Evolutionary conservation across 75 land plant species (phyloP).

Genomic region (Pinus tabuliformis): DNA sequence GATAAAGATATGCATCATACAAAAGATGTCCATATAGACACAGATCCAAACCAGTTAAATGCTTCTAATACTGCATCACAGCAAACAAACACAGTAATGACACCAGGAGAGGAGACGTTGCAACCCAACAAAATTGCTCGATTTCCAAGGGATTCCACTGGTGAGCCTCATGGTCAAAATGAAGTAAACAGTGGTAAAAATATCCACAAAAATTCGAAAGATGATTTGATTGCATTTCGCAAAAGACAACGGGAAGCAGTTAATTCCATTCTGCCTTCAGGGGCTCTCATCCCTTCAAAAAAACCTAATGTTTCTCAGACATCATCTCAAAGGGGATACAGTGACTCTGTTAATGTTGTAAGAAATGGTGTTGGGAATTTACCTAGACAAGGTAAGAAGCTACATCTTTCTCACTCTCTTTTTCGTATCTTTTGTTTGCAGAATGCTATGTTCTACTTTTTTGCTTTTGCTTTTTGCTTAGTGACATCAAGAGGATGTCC

Average conservation of each 20-base stretch:
- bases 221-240: conserved; percentile 26
- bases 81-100: too few relatives aligned
- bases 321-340: background rate
- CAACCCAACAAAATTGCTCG: background rate
- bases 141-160: background rate
- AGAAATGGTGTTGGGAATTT: background rate
- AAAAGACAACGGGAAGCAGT: conserved; percentile 71
- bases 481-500: background rate
- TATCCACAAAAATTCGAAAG: background rate
- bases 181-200: background rate
- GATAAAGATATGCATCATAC: background rate
- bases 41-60: background rate
- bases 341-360: too few relatives aligned
- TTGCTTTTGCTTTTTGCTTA: background rate
- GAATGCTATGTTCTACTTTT: background rate
- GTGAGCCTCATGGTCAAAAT: conserved; percentile 1
- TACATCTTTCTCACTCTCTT: background rate
- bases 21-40: background rate
- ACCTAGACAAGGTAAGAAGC: conserved; percentile 1
- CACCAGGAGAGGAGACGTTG: background rate
- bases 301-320: conserved; percentile 28
- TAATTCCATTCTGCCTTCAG: conserved; percentile 50
- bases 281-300: conserved; percentile 46
- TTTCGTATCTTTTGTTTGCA: background rate
- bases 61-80: background rate